Evolutionary conservation across 2,329 filamentous ascomycete species (phyloP).

Genomic region (Chrysoporthe puriensis): DNA sequence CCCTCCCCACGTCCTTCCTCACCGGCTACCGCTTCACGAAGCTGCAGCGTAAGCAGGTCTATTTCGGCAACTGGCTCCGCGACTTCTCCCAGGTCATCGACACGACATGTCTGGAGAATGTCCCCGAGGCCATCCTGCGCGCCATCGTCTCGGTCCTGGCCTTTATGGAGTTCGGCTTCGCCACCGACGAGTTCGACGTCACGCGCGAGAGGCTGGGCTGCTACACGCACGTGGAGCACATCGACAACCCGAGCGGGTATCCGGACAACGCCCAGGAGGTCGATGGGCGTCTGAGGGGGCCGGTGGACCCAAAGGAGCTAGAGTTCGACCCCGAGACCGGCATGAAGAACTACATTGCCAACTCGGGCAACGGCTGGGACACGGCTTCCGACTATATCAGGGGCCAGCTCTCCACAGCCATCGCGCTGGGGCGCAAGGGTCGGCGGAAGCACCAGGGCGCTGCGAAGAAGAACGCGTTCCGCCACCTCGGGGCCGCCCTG

Average conservation of each 20-base stretch:
- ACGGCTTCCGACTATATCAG: slow-evolving; percentile 38
- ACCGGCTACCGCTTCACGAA: slow-evolving; percentile 44
- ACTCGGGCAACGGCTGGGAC: slow-evolving; percentile 34
- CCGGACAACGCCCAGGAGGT: slow-evolving; percentile 36
- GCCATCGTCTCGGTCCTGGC: slow-evolving; percentile 58
- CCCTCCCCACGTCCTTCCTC: slow-evolving; percentile 42
- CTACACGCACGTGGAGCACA: slow-evolving; percentile 57
- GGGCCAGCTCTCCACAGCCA: slow-evolving; percentile 33
- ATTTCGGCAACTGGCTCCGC: slow-evolving; percentile 38
- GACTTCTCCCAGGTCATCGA: slow-evolving; percentile 60
- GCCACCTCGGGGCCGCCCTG: slow-evolving; percentile 51
- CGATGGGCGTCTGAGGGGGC: slow-evolving; percentile 36
- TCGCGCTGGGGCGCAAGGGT: slow-evolving; percentile 34
- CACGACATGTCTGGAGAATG: slow-evolving; percentile 55
- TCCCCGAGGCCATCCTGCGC: slow-evolving; percentile 56
- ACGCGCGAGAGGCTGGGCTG: slow-evolving; percentile 54
- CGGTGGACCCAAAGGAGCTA: slow-evolving; percentile 36
- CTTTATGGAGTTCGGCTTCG: slow-evolving; percentile 61
- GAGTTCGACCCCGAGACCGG: slow-evolving; percentile 37
- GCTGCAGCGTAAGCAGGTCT: slow-evolving; percentile 43
- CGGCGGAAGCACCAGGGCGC: slow-evolving; percentile 29
- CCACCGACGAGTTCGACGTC: slow-evolving; percentile 60
- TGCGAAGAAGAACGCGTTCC: slow-evolving; percentile 34
- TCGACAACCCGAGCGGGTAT: slow-evolving; percentile 50
- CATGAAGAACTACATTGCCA: slow-evolving; percentile 41